A percentile compares a stretch with the other conserved stretches of the same genome.
These are phyloP conservation scores for Suillus subalutaceus DNA, from an alignment of 768 basidiomycete genomes.

Conservation along the genomic window DNA sequence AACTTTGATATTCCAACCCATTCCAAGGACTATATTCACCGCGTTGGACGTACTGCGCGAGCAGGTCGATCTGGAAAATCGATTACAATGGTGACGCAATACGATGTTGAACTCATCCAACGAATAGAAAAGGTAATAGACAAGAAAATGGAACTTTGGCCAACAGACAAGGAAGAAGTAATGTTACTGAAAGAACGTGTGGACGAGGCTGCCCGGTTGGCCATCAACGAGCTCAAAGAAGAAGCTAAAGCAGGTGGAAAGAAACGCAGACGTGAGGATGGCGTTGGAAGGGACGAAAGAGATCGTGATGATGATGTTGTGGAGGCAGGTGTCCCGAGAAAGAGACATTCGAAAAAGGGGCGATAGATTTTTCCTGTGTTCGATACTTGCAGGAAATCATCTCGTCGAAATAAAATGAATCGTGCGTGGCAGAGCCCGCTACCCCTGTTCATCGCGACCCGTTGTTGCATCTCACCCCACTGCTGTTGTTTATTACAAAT, in stretches of 20 bases:
- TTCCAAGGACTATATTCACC: slow-evolving; percentile 99
- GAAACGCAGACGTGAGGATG: slow-evolving; percentile 51
- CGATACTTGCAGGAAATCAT: background rate
- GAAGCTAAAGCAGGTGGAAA: slow-evolving; percentile 55
- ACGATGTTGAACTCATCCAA: slow-evolving; percentile 95
- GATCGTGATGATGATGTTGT: slow-evolving; percentile 93
- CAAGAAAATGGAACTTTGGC: slow-evolving; percentile 91
- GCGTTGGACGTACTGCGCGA: slow-evolving; percentile 96
- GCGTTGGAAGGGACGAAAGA: slow-evolving; percentile 65
- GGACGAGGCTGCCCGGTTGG: slow-evolving; percentile 79
- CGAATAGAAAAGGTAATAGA: slow-evolving; percentile 92
- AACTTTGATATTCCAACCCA: slow-evolving; percentile 98
- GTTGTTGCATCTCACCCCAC: too few species aligned
- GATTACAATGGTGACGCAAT: slow-evolving; percentile 97
- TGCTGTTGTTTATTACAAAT: background rate
- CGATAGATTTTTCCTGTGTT: slow-evolving; percentile 26
- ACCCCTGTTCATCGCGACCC: too few species aligned
- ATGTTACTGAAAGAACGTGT: slow-evolving; percentile 87
- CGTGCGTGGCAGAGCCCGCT: too few species aligned
- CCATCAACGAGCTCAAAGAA: slow-evolving; percentile 83
- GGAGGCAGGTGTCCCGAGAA: slow-evolving; percentile 83
- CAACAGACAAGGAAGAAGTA: slow-evolving; percentile 86
- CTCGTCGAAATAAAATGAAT: background rate
- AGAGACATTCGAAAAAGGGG: slow-evolving; percentile 57
- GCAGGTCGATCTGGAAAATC: slow-evolving; percentile 97